Percentiles rank a stretch among this genome's conserved stretches.
Evolutionary conservation across 2,329 filamentous ascomycete genomes (phyloP).

Genomic region (Fusarium buharicum): DNA sequence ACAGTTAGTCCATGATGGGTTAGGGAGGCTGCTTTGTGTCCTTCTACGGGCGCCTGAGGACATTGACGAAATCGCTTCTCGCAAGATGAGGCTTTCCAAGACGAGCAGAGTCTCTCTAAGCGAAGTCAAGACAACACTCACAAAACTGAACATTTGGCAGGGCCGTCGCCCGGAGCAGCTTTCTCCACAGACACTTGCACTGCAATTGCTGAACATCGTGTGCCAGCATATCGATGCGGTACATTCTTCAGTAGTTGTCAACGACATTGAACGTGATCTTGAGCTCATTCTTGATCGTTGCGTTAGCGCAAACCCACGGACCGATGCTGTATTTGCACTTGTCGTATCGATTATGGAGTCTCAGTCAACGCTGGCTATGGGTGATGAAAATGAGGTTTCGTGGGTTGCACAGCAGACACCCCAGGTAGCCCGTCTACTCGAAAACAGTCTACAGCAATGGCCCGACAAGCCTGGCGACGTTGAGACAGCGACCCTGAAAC

Average conservation of each 20-base stretch:
- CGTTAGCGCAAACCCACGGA: conserved; percentile 20
- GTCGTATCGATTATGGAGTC: conserved; percentile 54
- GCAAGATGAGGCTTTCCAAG: conserved; percentile 75
- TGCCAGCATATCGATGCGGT: conserved; percentile 45
- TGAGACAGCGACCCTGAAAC: conserved; percentile 55
- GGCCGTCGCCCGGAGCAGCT: conserved; percentile 60
- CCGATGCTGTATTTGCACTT: conserved; percentile 56
- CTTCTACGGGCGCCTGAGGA: conserved; percentile 66
- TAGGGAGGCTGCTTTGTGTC: conserved; percentile 64
- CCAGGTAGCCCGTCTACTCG: conserved; percentile 48
- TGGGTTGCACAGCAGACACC: conserved; percentile 44
- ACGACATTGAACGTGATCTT: conserved; percentile 46
- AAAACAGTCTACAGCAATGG: conserved; percentile 47
- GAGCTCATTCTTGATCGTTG: conserved; percentile 41
- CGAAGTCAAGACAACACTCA: conserved; percentile 64
- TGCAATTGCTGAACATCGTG: conserved; percentile 69
- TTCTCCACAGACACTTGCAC: conserved; percentile 70
- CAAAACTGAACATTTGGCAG: conserved; percentile 69
- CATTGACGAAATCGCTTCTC: conserved; percentile 69
- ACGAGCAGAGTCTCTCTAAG: conserved; percentile 67
- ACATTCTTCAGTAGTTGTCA: conserved; percentile 45
- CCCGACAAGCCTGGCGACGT: conserved; percentile 43
- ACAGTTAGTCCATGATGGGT: conserved; percentile 65
- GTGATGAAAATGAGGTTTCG: conserved; percentile 34
- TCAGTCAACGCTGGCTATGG: conserved; percentile 47